These are phyloP conservation scores for Dillenia turbinata DNA, from an alignment of 164 flowering plant species.

Conservation along the genomic window DNA sequence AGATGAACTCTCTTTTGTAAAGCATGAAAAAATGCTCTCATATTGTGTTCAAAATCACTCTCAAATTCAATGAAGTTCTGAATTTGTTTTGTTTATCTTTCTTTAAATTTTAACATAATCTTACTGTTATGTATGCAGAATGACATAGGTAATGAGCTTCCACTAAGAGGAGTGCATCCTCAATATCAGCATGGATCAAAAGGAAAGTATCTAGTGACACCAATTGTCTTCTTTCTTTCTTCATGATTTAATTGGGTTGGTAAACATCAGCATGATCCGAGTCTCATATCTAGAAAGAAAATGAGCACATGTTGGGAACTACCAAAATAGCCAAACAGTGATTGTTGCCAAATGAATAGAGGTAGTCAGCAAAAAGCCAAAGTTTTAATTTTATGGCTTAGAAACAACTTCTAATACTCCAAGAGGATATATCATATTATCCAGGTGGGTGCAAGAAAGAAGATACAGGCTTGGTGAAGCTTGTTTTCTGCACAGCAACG, in stretches of 20 bases:
- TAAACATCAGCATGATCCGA: conserved; percentile 98
- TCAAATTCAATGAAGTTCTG: no score
- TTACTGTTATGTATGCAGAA: conserved; percentile 98
- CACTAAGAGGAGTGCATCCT: conserved; percentile 78
- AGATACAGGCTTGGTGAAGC: conserved; percentile 80
- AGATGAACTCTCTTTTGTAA: no score
- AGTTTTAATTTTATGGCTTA: not conserved
- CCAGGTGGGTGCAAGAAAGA: conserved; percentile 96
- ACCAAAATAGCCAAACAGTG: not conserved
- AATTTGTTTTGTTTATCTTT: no score
- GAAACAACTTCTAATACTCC: conserved; percentile 63
- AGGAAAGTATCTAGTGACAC: conserved; percentile 64
- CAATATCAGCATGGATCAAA: conserved; percentile 76
- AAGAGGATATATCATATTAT: conserved; percentile 82
- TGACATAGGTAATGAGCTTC: conserved; percentile 79
- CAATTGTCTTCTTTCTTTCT: conserved; percentile 72
- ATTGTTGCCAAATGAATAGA: not conserved
- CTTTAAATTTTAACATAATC: no score
- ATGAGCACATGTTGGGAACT: not conserved
- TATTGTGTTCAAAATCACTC: no score
- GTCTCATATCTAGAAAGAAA: conserved; percentile 73
- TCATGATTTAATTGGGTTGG: conserved; percentile 58
- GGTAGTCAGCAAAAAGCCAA: no score
- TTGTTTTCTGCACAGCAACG: conserved; percentile 73
- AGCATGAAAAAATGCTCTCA: no score